Base-by-base conservation (phyloP, 208 protist species). In the Borovskyia barvae region DNA sequence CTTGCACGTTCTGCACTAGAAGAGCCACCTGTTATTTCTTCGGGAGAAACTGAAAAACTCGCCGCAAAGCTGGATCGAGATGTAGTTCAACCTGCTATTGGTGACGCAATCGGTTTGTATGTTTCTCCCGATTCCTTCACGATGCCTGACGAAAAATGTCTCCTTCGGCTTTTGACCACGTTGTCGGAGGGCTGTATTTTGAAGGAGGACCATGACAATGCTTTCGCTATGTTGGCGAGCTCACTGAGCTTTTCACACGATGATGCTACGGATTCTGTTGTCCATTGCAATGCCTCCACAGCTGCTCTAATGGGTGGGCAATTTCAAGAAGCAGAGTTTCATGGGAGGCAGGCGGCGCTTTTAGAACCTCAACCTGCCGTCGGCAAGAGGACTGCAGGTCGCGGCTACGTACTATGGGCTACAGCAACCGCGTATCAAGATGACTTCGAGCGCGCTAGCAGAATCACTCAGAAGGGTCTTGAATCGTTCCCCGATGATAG, bases 351-450 rank as follows among this genome's bases (percentile, higher is more conserved):
- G 53, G 75, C 77, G 15, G 90, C 84, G 15, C 60, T 95, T 5
- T 58, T 92, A 6, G 58, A 76, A 19, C 58, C 83, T 14, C 41
- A 62, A 22, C 28, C 20, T 1, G 26, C 22, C 12, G 11, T 28
- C 12, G 56, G 33, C 33, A 75, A 48, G 17, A 49, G 17, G 39
- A 40, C 29, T 29, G 64, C 59, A 24, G 35, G 49, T 14, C 70
- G 70, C 15, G 84, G 82, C 3, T 93, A 93, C 54, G 51, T 54
- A 0, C 37, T 82, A 48, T 95, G 90, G 87, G 80, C 90, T 17
- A 74, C 70, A 0, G 77, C 90, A 22, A 73, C 87, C 30, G 90
- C 86, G 7, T 91, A 82, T 43, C 85, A 95, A 48, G 84, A 95
- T 49, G 80, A 95, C 26, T 85, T 85, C 57, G 68, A 82, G 15